Base-by-base conservation (phyloP, 345 rosid genomes). In the Linum lewisii region DNA sequence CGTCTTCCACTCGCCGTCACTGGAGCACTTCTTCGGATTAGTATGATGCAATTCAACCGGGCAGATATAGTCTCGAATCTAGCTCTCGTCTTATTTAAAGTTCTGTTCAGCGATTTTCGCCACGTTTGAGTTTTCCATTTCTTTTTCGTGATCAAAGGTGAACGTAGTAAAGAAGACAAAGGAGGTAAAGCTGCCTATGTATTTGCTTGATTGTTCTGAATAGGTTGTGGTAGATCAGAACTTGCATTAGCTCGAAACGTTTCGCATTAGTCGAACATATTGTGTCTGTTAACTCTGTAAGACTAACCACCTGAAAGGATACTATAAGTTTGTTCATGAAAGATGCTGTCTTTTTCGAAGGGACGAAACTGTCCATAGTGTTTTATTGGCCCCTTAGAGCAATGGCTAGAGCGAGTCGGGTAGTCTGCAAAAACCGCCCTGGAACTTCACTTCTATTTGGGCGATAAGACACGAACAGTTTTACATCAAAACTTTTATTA, bases 1-100 rank as follows among this genome's bases (percentile, higher is more conserved):
- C 18, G 95, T 92, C 29, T 81, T 86, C 81, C 75, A 72, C 69
- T 79, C 96, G 3, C 77, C 83, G 56, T 79, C 96, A n/a, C 64
- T 92, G 79, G 95, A 92, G 70, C 80, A 82, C 68, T 94, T 90
- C 79, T 94, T 94, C 20, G 90, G 92, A 67, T 64, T 79, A 63
- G 45, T 51, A 68, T 88, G 84, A 91, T 20, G 38, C 56, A 19
- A 53, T 4, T 1, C 34, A 5, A 29, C 5, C 34, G 1, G 57
- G 64, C 45, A 59, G 66, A 45, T 58, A 59, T 71, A 52, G 24
- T 60, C 60, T 56, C 8, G 54, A 45, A 32, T 58, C 49, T 65
- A 36, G 51, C 51, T 54, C 18, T 44, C 38, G 49, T 16, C 42
- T 59, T 57, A 11, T 25, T 59, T n/a, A 19, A 22, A 13, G 18